phyloP scores from a whole-genome alignment of 345 rosid genomes.

The Psidium guajava region DNA sequence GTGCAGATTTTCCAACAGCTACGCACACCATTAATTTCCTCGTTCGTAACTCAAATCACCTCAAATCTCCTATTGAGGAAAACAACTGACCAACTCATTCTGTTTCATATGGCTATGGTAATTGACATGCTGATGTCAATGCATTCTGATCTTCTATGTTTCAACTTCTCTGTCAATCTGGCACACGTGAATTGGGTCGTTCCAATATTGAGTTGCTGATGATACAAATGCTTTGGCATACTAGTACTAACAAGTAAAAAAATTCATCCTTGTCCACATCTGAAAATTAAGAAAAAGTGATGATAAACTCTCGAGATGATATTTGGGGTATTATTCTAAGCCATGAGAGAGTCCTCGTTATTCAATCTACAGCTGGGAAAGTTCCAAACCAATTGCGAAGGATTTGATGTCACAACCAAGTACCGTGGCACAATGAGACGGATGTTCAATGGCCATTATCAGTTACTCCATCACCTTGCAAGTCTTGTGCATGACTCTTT shows the following conservation, averaged over 20 bases:
- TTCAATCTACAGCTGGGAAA: background rate
- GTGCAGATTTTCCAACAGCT: background rate
- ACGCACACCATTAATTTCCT: background rate
- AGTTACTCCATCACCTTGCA: background rate
- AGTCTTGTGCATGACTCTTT: background rate
- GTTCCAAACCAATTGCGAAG: background rate
- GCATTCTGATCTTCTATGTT: background rate
- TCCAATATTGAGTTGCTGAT: background rate
- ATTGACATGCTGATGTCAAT: background rate
- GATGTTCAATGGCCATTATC: background rate
- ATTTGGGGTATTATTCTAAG: background rate
- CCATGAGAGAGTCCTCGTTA: background rate
- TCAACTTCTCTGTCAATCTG: background rate
- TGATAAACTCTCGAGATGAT: background rate
- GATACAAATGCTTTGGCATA: background rate
- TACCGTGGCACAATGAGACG: background rate
- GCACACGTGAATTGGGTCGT: background rate
- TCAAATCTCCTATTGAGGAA: background rate
- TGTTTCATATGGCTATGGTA: background rate
- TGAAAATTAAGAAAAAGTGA: background rate
- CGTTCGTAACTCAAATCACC: background rate
- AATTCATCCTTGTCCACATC: background rate
- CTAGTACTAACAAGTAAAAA: background rate
- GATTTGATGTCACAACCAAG: background rate
- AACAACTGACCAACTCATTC: background rate